Conservation (phyloP, 2,329 filamentous ascomycete genomes). For the Bisporella sp. region DNA sequence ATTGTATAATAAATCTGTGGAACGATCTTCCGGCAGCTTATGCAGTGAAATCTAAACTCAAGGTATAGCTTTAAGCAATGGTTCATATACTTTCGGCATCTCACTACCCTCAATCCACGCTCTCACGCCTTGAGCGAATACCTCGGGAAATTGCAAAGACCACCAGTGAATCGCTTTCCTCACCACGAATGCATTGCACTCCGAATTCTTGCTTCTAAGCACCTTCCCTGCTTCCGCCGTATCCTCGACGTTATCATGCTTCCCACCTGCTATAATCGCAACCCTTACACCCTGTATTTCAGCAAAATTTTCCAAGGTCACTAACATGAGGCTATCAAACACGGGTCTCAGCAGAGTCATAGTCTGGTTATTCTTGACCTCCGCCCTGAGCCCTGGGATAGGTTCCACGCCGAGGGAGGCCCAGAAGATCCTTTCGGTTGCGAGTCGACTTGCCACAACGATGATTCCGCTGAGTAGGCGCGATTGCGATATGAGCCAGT, state of each 20-base stretch:
- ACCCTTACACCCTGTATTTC: conserved; percentile 5
- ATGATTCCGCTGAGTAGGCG: conserved; percentile 1
- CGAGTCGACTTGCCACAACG: background rate
- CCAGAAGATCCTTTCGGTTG: conserved; percentile 4
- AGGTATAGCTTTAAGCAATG: background rate
- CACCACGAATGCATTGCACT: conserved; percentile 7
- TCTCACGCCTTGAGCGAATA: conserved; percentile 5
- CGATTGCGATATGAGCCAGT: conserved; percentile 2
- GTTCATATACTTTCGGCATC: conserved; percentile 2
- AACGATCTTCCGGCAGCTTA: conserved; percentile 2
- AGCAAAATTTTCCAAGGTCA: conserved; percentile 4
- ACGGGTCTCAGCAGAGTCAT: conserved; percentile 1
- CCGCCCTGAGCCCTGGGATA: conserved; percentile 3
- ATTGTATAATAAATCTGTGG: background rate
- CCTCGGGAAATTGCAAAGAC: conserved; percentile 3
- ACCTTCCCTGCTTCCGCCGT: conserved; percentile 3
- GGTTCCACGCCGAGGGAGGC: conserved; percentile 3
- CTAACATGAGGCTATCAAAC: background rate
- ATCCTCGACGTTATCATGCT: conserved; percentile 2
- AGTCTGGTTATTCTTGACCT: background rate
- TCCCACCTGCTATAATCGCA: conserved; percentile 5
- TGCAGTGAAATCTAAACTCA: conserved; percentile 3
- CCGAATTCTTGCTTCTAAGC: conserved; percentile 1
- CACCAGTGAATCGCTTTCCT: conserved; percentile 5
- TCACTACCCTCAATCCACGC: conserved; percentile 1